Base-by-base conservation (phyloP, 2,329 filamentous ascomycete species). In the Aspergillus eucalypticola region DNA sequence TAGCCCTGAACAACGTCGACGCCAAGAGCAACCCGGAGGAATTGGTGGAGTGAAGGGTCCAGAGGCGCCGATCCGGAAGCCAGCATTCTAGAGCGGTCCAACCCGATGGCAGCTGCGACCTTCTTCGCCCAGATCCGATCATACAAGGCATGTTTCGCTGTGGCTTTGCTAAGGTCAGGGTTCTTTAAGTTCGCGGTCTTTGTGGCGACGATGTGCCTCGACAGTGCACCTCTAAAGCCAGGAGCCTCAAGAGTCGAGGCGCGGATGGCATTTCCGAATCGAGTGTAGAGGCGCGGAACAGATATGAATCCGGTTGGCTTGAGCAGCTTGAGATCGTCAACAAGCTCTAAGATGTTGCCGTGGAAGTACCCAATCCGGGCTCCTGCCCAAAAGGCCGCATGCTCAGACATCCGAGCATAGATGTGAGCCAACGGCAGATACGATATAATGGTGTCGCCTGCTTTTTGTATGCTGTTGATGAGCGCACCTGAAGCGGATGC, bases 381-480 rank as follows among this genome's bases (percentile, higher is more conserved):
- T 57, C 92, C 93, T 55, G 86, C 83, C 69, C 89, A 86, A 15
- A 97, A 81, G 13, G 86, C 85, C 3, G 83, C 81, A 74, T 96
- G 90, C 74, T 99, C 95, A 42, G 88, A 82, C 66, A 97, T 83
- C 58, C 95, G 89, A 65, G 93, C 90, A 75, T 91, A 97, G 69
- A 99, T 98, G 74, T 99, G 95, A 8, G 95, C 95, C 41, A 97
- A 81, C 0, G 95, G 95, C 54, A 99, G 84, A 77, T 98, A 99
- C 0, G 94, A 98, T 60, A 91, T 85, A 66, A 89, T 82, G 3
- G 88, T 79, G 66, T 95, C 90, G 58, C 86, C 81, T 11, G 81
- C 79, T 11, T 79, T 80, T 59, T 81, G 79, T n/a, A 74, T 72
- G 44, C 79, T 71, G 15, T 86, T 81, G 39, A 85, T 76, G 60